Evolutionary conservation across 2,329 filamentous ascomycete species (phyloP).

Genomic region (Phialophora tarda): DNA sequence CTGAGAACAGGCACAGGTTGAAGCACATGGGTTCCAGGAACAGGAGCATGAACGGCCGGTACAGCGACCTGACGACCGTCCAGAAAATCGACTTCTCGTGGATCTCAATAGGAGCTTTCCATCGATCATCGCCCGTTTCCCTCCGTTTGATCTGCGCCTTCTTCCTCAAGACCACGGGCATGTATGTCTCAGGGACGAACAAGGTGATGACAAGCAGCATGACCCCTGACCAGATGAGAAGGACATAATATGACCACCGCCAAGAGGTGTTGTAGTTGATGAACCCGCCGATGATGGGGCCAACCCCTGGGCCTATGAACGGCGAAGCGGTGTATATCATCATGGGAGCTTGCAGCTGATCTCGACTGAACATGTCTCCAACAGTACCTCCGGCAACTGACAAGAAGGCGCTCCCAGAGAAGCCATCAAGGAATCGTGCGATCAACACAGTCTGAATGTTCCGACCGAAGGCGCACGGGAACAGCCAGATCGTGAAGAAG

Average conservation of each 20-base stretch:
- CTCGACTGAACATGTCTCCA: slow-evolving; percentile 70
- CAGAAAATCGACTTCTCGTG: slow-evolving; percentile 65
- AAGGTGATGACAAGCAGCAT: slow-evolving; percentile 66
- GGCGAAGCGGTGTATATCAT: slow-evolving; percentile 71
- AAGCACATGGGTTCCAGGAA: slow-evolving; percentile 52
- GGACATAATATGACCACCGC: slow-evolving; percentile 77
- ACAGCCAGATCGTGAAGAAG: slow-evolving; percentile 77
- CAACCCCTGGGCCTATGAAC: slow-evolving; percentile 61
- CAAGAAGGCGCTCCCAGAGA: slow-evolving; percentile 64
- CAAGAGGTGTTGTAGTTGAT: slow-evolving; percentile 74
- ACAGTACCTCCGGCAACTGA: slow-evolving; percentile 75
- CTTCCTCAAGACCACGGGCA: slow-evolving; percentile 69
- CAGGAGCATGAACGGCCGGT: slow-evolving; percentile 56
- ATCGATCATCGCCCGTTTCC: slow-evolving; percentile 73
- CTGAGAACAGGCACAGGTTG: slow-evolving; percentile 49
- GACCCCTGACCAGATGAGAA: slow-evolving; percentile 73
- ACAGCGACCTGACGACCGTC: slow-evolving; percentile 62
- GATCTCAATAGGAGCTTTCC: slow-evolving; percentile 73
- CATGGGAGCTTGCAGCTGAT: slow-evolving; percentile 76
- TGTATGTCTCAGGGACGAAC: slow-evolving; percentile 81
- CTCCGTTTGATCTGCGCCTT: slow-evolving; percentile 71
- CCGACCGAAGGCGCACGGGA: slow-evolving; percentile 78
- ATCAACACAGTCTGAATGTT: slow-evolving; percentile 84
- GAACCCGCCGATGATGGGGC: slow-evolving; percentile 48
- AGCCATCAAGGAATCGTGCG: slow-evolving; percentile 69